Evolutionary conservation across 108 stramenopile species (phyloP).

Genomic region (Schizochytrium sp.): DNA sequence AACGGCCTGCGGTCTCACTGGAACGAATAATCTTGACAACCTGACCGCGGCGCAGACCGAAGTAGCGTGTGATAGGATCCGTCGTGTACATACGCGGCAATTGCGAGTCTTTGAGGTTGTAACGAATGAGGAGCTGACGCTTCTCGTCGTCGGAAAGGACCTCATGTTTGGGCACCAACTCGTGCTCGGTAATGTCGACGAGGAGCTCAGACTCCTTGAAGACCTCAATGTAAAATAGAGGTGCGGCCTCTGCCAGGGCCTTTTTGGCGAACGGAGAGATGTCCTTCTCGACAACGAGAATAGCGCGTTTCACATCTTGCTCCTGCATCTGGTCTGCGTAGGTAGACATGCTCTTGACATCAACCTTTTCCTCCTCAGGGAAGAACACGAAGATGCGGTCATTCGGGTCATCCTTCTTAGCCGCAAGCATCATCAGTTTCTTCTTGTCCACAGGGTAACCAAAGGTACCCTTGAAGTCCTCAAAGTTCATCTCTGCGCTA

Average conservation of each 20-base stretch:
- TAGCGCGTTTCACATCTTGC: conserved; percentile 81
- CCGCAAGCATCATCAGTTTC: conserved; percentile 82
- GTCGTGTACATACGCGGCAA: conserved; percentile 97
- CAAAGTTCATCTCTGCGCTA: conserved; percentile 86
- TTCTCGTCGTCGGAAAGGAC: conserved; percentile 93
- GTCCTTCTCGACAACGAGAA: conserved; percentile 88
- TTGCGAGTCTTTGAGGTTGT: conserved; percentile 95
- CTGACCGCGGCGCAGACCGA: conserved; percentile 95
- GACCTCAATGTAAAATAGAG: conserved; percentile 90
- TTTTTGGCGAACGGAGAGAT: conserved; percentile 93
- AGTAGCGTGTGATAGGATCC: conserved; percentile 98
- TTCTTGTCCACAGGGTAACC: conserved; percentile 86
- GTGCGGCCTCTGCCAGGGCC: conserved; percentile 89
- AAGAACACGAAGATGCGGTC: conserved; percentile 88
- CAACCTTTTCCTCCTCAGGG: conserved; percentile 93
- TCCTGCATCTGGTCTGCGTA: conserved; percentile 90
- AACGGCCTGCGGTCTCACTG: conserved; percentile 98
- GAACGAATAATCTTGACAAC: conserved; percentile 99
- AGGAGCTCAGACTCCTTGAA: conserved; percentile 97
- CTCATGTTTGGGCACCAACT: conserved; percentile 89
- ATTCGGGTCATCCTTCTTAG: conserved; percentile 77
- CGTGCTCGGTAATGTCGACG: conserved; percentile 99
- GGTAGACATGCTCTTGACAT: conserved; percentile 90
- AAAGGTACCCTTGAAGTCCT: conserved; percentile 82
- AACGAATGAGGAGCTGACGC: conserved; percentile 91